phyloP scores from a whole-genome alignment of 2,329 filamentous ascomycete species.

The Penicillium sclerotiorum region DNA sequence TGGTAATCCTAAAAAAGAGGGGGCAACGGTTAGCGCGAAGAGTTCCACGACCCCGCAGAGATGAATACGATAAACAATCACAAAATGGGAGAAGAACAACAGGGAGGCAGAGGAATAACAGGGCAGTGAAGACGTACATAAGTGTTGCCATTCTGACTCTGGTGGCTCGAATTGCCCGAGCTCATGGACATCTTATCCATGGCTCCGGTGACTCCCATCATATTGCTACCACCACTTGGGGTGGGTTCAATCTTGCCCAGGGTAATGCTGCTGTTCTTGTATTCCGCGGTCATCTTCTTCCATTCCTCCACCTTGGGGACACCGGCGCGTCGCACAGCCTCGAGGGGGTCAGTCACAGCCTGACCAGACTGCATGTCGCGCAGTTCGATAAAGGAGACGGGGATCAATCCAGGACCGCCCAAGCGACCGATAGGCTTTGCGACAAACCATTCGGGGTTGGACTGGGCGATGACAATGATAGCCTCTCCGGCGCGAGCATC shows the following conservation, averaged over 20 bases:
- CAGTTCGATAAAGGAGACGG: slow-evolving; percentile 95
- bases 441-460: slow-evolving; percentile 98
- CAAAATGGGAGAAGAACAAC: neutral
- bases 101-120: too few species aligned
- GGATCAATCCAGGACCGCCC: slow-evolving; percentile 93
- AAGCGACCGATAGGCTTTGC: slow-evolving; percentile 97
- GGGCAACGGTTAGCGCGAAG: neutral
- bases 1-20: slow-evolving; percentile 35
- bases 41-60: neutral
- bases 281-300: slow-evolving; percentile 99
- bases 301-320: slow-evolving; percentile 96
- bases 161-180: slow-evolving; percentile 53
- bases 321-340: slow-evolving; percentile 83
- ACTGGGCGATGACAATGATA: slow-evolving; percentile 98
- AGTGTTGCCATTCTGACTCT: slow-evolving; percentile 53
- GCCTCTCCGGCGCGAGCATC: slow-evolving; percentile 94
- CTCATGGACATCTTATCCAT: slow-evolving; percentile 80
- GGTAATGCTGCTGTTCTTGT: slow-evolving; percentile 98
- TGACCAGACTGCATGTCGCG: slow-evolving; percentile 88
- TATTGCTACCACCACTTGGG: slow-evolving; percentile 21
- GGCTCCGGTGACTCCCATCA: slow-evolving; percentile 66
- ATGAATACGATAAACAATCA: too few species aligned
- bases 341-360: slow-evolving; percentile 77
- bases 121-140: slow-evolving; percentile 47
- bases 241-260: slow-evolving; percentile 77